Evolutionary conservation across 169 alveolate species (phyloP).

Genomic region (Theileria equi): DNA sequence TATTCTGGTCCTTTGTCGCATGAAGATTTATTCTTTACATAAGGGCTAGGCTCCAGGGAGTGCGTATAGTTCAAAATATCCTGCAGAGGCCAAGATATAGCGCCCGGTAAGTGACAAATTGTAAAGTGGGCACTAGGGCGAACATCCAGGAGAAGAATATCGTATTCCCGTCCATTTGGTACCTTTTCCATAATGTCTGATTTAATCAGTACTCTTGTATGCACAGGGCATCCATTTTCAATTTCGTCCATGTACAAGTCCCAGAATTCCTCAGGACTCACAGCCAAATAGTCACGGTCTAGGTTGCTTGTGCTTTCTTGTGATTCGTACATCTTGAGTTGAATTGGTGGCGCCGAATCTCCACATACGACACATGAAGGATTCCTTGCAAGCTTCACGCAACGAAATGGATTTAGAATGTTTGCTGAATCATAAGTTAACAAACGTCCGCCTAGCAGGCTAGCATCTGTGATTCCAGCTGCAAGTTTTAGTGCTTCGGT

Average conservation of each 20-base stretch:
- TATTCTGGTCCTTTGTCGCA: not conserved
- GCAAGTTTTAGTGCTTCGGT: constrained; percentile 70
- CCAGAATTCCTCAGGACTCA: constrained; percentile 31
- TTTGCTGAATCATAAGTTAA: constrained; percentile 59
- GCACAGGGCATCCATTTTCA: constrained; percentile 15
- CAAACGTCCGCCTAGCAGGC: constrained; percentile 45
- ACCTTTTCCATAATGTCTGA: not conserved
- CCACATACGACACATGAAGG: constrained; percentile 10
- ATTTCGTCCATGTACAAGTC: constrained; percentile 24
- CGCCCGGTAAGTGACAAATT: constrained; percentile 36
- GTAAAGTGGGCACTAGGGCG: constrained; percentile 43
- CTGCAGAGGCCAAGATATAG: constrained; percentile 34
- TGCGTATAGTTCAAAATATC: constrained; percentile 19
- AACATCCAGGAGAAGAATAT: constrained; percentile 42
- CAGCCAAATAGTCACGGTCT: constrained; percentile 32
- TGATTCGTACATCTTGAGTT: constrained; percentile 18
- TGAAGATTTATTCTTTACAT: not conserved
- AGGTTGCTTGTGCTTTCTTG: constrained; percentile 12
- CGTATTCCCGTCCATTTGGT: constrained; percentile 44
- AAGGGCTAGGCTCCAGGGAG: not conserved
- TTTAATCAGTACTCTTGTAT: not conserved
- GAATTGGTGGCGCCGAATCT: not conserved
- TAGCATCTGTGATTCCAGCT: constrained; percentile 47
- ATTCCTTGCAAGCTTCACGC: constrained; percentile 56
- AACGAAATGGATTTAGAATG: constrained; percentile 61